A percentile compares a stretch with the other conserved stretches of the same genome.
Evolutionary conservation across 2,329 filamentous ascomycete genomes (phyloP).

Genomic region (Penicillium griseofulvum): DNA sequence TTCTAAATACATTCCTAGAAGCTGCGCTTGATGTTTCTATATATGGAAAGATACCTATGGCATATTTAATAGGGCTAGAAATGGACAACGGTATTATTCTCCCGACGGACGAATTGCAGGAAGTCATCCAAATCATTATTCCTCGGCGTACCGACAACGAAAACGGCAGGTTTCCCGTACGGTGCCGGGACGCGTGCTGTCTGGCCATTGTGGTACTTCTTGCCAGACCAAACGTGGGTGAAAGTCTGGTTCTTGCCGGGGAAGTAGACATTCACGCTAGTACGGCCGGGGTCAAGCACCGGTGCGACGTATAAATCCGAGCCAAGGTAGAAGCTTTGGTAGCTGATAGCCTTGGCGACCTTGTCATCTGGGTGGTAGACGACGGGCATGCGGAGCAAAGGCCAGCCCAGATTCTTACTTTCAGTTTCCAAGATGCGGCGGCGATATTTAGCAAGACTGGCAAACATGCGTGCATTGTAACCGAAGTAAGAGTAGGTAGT

Average conservation of each 20-base stretch:
- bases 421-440: constrained; percentile 29
- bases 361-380: constrained; percentile 21
- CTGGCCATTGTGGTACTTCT: constrained; percentile 17
- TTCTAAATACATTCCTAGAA: too few relatives aligned
- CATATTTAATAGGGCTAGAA: too few relatives aligned
- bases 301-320: constrained; percentile 24
- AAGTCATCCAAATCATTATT: constrained; percentile 18
- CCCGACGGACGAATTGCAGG: constrained; percentile 18
- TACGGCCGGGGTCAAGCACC: constrained; percentile 19
- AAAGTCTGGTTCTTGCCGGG: constrained; percentile 16
- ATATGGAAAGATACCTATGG: too few relatives aligned
- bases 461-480: constrained; percentile 38
- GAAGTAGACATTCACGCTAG: constrained; percentile 20
- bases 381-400: constrained; percentile 25
- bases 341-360: constrained; percentile 21
- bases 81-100: constrained; percentile 16
- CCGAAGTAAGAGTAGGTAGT: constrained; percentile 35
- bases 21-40: too few relatives aligned
- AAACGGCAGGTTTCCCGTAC: constrained; percentile 23
- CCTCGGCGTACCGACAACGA: constrained; percentile 17
- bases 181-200: constrained; percentile 12
- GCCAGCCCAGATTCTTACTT: constrained; percentile 21
- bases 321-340: constrained; percentile 24
- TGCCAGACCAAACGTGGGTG: constrained; percentile 21
- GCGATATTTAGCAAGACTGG: constrained; percentile 33